Evolutionary conservation across 164 flowering plant genomes (phyloP).

Genomic region (Nymphaea colorata): DNA sequence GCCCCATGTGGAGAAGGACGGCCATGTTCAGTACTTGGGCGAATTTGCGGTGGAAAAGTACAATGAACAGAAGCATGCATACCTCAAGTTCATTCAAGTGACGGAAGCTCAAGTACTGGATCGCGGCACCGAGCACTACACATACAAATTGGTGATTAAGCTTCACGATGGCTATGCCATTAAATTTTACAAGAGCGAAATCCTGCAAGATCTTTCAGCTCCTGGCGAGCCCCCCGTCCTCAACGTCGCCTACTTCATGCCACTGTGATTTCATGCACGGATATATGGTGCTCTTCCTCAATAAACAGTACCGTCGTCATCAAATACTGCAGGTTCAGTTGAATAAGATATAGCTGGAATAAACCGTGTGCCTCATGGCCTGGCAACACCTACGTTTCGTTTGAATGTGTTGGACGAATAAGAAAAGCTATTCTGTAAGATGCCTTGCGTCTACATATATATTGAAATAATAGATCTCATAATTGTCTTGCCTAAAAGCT

Average conservation of each 20-base stretch:
- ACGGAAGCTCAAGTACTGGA: neutral
- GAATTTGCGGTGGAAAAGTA: neutral
- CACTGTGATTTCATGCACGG: neutral
- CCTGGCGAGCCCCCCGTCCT: neutral
- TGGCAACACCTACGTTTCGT: too few relatives aligned
- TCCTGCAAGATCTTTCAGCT: neutral
- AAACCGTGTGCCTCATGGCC: too few relatives aligned
- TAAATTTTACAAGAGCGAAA: neutral
- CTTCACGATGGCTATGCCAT: neutral
- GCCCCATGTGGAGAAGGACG: neutral
- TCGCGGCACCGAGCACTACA: neutral
- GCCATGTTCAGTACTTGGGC: neutral
- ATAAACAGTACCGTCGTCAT: too few relatives aligned
- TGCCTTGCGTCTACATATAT: too few relatives aligned
- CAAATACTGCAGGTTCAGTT: too few relatives aligned
- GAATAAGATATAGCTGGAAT: too few relatives aligned
- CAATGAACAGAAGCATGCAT: neutral
- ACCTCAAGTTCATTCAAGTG: neutral
- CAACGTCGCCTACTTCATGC: neutral
- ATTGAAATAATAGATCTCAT: too few relatives aligned
- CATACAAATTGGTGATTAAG: neutral
- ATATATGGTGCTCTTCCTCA: too few relatives aligned
- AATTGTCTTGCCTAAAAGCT: too few relatives aligned
- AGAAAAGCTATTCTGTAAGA: too few relatives aligned
- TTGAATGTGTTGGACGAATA: too few relatives aligned